phyloP scores from a whole-genome alignment of 1,284 basidiomycete genomes.

The Ganoderma boninense region DNA sequence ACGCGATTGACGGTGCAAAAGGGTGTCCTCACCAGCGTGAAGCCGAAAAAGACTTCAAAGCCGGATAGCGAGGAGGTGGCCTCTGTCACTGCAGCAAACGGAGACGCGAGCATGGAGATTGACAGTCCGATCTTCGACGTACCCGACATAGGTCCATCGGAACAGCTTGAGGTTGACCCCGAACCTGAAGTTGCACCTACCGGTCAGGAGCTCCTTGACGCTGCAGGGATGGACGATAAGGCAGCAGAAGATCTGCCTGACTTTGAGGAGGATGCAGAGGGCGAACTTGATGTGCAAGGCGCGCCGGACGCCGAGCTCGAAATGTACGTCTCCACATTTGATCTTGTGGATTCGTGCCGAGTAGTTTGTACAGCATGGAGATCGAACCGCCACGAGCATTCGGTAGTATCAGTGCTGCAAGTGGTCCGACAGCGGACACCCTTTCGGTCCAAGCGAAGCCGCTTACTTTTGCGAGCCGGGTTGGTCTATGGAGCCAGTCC shows the following conservation, averaged over 20 bases:
- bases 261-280: conserved; percentile 58
- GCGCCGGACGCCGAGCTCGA: neutral
- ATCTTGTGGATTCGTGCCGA: conserved; percentile 14
- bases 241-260: conserved; percentile 54
- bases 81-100: neutral
- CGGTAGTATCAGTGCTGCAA: neutral
- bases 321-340: neutral
- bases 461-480: conserved; percentile 27
- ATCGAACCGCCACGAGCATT: neutral
- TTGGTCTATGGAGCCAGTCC: conserved; percentile 33
- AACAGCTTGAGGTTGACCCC: neutral
- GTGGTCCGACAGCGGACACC: neutral
- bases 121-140: neutral
- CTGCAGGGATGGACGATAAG: conserved; percentile 51
- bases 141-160: neutral
- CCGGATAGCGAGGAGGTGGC: neutral
- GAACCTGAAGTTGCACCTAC: conserved; percentile 40
- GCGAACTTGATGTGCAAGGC: conserved; percentile 25
- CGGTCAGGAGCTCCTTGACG: conserved; percentile 53
- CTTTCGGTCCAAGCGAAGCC: conserved; percentile 18
- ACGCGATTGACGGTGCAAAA: conserved; percentile 32
- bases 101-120: neutral
- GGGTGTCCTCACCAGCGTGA: conserved; percentile 31
- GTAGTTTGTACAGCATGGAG: conserved; percentile 6
- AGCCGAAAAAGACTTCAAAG: conserved; percentile 12